phyloP scores from a whole-genome alignment of 495 filamentous ascomycete species.

The Aspergillus asperescens region DNA sequence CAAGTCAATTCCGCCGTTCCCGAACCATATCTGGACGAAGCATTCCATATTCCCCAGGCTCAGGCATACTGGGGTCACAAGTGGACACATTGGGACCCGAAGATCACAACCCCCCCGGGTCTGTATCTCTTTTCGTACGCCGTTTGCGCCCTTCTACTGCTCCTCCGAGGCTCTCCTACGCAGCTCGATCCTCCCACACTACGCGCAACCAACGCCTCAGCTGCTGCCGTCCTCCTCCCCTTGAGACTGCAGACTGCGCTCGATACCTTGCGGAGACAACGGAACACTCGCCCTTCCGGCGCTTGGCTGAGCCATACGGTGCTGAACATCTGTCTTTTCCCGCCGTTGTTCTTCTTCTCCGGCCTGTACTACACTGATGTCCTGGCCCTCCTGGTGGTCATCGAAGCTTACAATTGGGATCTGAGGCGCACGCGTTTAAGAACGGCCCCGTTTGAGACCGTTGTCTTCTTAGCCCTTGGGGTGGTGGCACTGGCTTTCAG shows the following conservation, averaged over 20 bases:
- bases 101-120: constrained; percentile 93
- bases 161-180: constrained; percentile 36
- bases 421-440: constrained; percentile 30
- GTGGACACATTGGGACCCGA: constrained; percentile 83
- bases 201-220: constrained; percentile 38
- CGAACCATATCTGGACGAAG: constrained; percentile 88
- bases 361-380: constrained; percentile 93
- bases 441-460: constrained; percentile 16
- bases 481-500: constrained; percentile 65
- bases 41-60: constrained; percentile 91
- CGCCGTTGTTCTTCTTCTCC: constrained; percentile 91
- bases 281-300: constrained; percentile 35
- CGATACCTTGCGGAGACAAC: constrained; percentile 33
- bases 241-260: constrained; percentile 40
- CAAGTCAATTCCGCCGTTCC: constrained; percentile 49
- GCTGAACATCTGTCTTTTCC: constrained; percentile 81
- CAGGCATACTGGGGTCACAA: constrained; percentile 74
- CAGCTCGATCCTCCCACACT: constrained; percentile 35
- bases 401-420: constrained; percentile 62
- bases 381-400: constrained; percentile 51
- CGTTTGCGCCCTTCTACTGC: constrained; percentile 30
- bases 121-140: constrained; percentile 60
- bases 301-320: constrained; percentile 55
- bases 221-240: constrained; percentile 35
- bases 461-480: constrained; percentile 50